A percentile compares a stretch with the other conserved stretches of the same genome.
phyloP scores from a whole-genome alignment of 305 asterid genomes.

The Lippia alba region DNA sequence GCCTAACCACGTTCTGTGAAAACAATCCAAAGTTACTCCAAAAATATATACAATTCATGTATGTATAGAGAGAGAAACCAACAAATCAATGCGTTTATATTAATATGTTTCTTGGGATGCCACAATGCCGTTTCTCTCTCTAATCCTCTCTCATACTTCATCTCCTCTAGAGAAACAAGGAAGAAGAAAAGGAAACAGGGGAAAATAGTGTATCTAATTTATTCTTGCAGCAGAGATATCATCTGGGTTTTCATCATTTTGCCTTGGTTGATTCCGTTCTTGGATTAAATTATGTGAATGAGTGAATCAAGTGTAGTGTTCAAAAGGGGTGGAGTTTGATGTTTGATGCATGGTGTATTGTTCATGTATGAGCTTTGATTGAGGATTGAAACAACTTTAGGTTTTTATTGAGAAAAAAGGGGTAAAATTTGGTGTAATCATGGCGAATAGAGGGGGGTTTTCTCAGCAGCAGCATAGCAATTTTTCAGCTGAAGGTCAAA shows the following conservation, averaged over 20 bases:
- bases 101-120: constrained; percentile 48
- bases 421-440: constrained; percentile 29
- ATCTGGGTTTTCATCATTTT: constrained; percentile 14
- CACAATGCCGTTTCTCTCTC: constrained; percentile 41
- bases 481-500: constrained; percentile 48
- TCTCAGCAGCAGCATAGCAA: constrained; percentile 46
- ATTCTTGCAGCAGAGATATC: constrained; percentile 7
- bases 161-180: not conserved
- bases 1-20: constrained; percentile 52
- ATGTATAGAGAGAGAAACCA: constrained; percentile 35
- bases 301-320: constrained; percentile 32
- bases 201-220: not conserved
- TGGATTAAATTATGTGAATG: not conserved
- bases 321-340: not conserved
- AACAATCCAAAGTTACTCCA: constrained; percentile 5
- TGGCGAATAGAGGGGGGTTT: constrained; percentile 56
- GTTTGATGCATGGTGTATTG: constrained; percentile 11
- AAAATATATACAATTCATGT: not conserved
- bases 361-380: constrained; percentile 29
- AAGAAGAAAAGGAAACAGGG: not conserved
- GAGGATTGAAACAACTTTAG: constrained; percentile 26
- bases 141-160: not conserved
- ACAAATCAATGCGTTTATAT: constrained; percentile 46
- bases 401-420: not conserved
- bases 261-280: not conserved